Conservation (phyloP, 2,329 filamentous ascomycete species). For the Sclerotiophoma versabilis region DNA sequence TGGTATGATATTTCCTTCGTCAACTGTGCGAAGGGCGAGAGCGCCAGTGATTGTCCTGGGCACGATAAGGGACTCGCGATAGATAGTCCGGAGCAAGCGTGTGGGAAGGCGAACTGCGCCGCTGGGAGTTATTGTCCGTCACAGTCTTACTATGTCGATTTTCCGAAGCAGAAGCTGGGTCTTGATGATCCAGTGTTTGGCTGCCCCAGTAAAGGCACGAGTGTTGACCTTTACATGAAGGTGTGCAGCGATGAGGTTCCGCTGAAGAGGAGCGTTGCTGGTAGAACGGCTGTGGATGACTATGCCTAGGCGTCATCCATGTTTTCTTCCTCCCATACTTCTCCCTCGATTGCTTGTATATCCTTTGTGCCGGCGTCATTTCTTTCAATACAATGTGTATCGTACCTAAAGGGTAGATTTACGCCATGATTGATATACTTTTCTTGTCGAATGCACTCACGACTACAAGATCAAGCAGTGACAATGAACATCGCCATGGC, state of each 20-base stretch:
- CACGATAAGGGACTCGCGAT: conserved; percentile 32
- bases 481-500: neutral
- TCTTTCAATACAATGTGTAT: neutral
- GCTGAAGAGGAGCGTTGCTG: conserved; percentile 37
- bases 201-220: conserved; percentile 24
- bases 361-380: neutral
- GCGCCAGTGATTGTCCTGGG: conserved; percentile 30
- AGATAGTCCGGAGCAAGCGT: conserved; percentile 19
- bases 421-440: neutral
- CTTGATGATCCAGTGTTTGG: conserved; percentile 34
- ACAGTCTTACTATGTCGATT: conserved; percentile 35
- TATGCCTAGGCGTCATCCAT: neutral
- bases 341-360: neutral
- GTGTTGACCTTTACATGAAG: conserved; percentile 32
- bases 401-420: neutral
- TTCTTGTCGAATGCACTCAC: neutral
- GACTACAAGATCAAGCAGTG: neutral
- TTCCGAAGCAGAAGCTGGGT: conserved; percentile 29
- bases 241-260: conserved; percentile 27
- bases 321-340: neutral
- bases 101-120: conserved; percentile 23
- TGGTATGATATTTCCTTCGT: conserved; percentile 42
- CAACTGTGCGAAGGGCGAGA: conserved; percentile 34
- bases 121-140: conserved; percentile 35
- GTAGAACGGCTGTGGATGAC: conserved; percentile 10